Evolutionary conservation across 2,329 filamentous ascomycete genomes (phyloP), one percentile per base, ranked within the genome.

Genomic region (Colletotrichum brevisporum): DNA sequence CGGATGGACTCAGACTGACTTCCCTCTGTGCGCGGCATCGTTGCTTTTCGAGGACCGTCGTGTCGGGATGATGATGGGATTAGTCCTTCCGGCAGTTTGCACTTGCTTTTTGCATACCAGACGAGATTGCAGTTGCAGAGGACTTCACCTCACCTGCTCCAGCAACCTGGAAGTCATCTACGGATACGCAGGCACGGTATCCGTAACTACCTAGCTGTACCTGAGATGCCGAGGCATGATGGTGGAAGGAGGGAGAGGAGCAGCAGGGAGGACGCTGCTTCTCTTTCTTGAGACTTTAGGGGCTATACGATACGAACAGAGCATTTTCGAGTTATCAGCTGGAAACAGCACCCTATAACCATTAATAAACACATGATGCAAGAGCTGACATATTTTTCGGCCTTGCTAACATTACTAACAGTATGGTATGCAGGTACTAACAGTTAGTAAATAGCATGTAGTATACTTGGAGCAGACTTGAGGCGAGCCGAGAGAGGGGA

Each of bases 221-320:
- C 31, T 36, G 9, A 36, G 31, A 36, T 36, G 10, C 6, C 6
- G 9, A 36, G 31, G 31, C 31, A 36, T 9, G 31, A 12, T 36
- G 31, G 9, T 36, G 41, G 41, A 43, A 43, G 41, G 41, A 43
- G 41, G 5, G 18, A 6, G 43, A 10, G 36, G 13, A 15, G 8
- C n/a, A 48, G 21, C 54, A 64, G 61, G 50, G 66, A 59, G 43
- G 16, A 48, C 39, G 61, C 55, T 60, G 61, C 66, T 56, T 58
- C 64, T 58, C 64, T 43, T 43, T n/a, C 15, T 15, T 13, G 13
- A 43, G 41, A 15, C 13, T 67, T 63, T 45, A 48, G 43, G 61
- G 65, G 66, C 39, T 12, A 39, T 31, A 36, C 2, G 6, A 3
- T 6, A 36, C 9, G 31, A 10, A 36, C 9, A 36, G 8, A 6